These are phyloP conservation scores for Termitomyces sp. DNA, from an alignment of 1,284 basidiomycete genomes.

Conservation along the genomic window DNA sequence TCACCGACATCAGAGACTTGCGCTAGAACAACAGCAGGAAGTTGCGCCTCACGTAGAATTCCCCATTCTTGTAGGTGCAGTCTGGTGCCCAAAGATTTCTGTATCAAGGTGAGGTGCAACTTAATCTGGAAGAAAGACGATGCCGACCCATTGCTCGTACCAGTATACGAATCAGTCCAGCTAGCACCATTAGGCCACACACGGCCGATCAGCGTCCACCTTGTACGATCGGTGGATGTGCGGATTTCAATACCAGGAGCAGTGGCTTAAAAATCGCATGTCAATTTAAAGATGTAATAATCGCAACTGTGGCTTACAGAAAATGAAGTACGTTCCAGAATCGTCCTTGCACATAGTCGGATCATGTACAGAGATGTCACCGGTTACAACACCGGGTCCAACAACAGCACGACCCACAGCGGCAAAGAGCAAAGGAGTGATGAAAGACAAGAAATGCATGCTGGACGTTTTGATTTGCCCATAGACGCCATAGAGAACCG, in stretches of 20 bases:
- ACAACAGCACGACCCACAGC: constrained; percentile 18
- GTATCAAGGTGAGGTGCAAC: neutral
- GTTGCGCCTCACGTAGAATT: constrained; percentile 35
- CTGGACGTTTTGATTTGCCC: neutral
- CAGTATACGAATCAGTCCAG: constrained; percentile 48
- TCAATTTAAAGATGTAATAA: neutral
- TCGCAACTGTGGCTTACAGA: constrained; percentile 30
- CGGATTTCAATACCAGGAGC: constrained; percentile 45
- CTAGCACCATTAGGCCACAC: constrained; percentile 47
- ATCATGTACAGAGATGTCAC: constrained; percentile 42
- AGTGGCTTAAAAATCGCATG: constrained; percentile 29
- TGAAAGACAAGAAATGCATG: neutral
- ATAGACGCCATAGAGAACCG: neutral
- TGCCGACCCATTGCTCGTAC: constrained; percentile 39
- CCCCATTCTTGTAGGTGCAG: constrained; percentile 38
- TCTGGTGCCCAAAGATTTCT: constrained; percentile 45
- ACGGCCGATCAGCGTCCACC: constrained; percentile 28
- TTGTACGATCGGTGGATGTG: constrained; percentile 44
- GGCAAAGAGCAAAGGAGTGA: constrained; percentile 14
- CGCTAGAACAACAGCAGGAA: neutral
- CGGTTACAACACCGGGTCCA: constrained; percentile 39
- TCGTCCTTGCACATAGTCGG: constrained; percentile 50
- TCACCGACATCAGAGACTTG: neutral
- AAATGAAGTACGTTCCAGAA: constrained; percentile 45
- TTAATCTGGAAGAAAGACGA: neutral